A percentile compares a stretch with the other conserved stretches of the same genome.
These are phyloP conservation scores for Diaporthe citriasiana DNA, from an alignment of 2,329 filamentous ascomycete species.

Conservation along the genomic window DNA sequence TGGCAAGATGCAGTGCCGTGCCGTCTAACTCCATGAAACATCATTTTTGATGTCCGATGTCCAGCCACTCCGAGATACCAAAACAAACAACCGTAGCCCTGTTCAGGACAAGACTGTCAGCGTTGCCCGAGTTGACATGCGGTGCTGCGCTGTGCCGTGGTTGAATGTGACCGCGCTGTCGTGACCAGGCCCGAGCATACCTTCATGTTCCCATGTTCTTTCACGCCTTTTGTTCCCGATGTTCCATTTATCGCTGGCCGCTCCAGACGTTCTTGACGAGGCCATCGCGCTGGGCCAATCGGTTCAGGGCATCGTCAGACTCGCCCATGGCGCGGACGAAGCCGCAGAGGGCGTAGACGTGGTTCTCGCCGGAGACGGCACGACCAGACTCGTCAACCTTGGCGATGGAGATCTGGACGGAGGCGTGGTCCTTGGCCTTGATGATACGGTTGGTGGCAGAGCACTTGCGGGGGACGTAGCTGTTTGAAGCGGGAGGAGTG, in stretches of 20 bases:
- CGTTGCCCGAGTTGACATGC: neutral
- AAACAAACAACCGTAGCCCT: slow-evolving; percentile 41
- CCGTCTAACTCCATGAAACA: slow-evolving; percentile 44
- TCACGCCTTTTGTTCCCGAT: slow-evolving; percentile 43
- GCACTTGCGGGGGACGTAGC: slow-evolving; percentile 99
- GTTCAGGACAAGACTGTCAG: slow-evolving; percentile 28
- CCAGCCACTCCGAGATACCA: slow-evolving; percentile 42
- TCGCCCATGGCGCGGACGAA: slow-evolving; percentile 99
- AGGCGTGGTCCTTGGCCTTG: slow-evolving; percentile 99
- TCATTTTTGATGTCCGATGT: slow-evolving; percentile 41
- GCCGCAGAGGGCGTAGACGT: slow-evolving; percentile 96
- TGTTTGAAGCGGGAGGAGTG: slow-evolving; percentile 55
- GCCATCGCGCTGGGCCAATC: slow-evolving; percentile 94
- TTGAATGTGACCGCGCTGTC: neutral
- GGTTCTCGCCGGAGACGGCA: slow-evolving; percentile 93
- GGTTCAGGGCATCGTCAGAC: slow-evolving; percentile 96
- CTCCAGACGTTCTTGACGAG: slow-evolving; percentile 98
- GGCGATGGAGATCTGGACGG: slow-evolving; percentile 95
- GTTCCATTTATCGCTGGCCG: slow-evolving; percentile 70
- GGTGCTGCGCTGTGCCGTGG: neutral
- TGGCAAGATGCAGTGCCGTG: slow-evolving; percentile 44
- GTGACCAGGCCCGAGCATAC: slow-evolving; percentile 24
- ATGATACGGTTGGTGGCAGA: slow-evolving; percentile 99
- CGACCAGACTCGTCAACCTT: slow-evolving; percentile 99
- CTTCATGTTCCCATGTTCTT: slow-evolving; percentile 46